phyloP scores from a whole-genome alignment of 2,329 filamentous ascomycete genomes.

The Aspergillus fumigatus region DNA sequence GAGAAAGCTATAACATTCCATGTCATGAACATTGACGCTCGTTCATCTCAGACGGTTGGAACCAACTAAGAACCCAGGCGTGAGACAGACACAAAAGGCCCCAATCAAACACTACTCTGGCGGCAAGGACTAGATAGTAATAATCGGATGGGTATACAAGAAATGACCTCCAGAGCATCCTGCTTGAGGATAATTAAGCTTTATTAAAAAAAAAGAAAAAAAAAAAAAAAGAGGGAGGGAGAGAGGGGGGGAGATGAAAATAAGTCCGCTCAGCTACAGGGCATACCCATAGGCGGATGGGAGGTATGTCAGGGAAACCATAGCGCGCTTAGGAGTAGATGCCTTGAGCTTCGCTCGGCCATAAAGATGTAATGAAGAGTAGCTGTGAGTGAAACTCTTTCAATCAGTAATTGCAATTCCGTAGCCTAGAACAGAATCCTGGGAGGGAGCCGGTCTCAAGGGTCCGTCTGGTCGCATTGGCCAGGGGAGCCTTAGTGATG shows the following conservation, averaged over 20 bases:
- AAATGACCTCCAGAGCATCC: constrained; percentile 1
- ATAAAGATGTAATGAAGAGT: neutral
- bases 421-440: neutral
- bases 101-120: neutral
- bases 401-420: neutral
- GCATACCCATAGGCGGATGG: neutral
- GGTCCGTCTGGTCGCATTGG: constrained; percentile 7
- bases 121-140: neutral
- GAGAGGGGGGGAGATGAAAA: too few species aligned
- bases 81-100: neutral
- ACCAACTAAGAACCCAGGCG: neutral
- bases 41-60: too few species aligned
- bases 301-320: neutral
- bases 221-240: too few species aligned
- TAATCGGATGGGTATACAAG: constrained; percentile 3
- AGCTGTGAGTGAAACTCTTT: neutral
- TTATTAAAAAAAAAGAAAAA: neutral
- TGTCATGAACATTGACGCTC: neutral
- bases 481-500: constrained; percentile 3
- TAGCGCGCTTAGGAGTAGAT: neutral
- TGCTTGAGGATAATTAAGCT: neutral
- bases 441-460: constrained; percentile 8
- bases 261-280: neutral
- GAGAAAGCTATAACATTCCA: neutral
- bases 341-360: neutral